Percentiles rank a stretch among this genome's conserved stretches.
These are phyloP conservation scores for Cutaneotrichosporon spelunceum DNA, from an alignment of 1,284 basidiomycete species.

Conservation along the genomic window DNA sequence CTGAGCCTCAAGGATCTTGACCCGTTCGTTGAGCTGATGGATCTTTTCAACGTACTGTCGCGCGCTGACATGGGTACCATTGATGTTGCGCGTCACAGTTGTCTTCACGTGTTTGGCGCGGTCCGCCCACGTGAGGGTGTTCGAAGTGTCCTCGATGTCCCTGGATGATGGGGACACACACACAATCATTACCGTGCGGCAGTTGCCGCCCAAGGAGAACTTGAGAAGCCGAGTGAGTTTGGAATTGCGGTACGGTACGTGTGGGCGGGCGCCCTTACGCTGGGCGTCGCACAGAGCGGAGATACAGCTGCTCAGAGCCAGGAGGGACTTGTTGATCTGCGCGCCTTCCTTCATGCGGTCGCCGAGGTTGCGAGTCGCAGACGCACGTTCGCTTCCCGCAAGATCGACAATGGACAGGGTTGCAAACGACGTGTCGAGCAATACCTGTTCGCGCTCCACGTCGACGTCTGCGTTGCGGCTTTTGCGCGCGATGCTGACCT, in stretches of 20 bases:
- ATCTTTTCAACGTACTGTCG: slow-evolving; percentile 93
- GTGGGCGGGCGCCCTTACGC: slow-evolving; percentile 71
- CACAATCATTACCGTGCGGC: slow-evolving; percentile 97
- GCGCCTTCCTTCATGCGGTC: slow-evolving; percentile 95
- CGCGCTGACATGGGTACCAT: slow-evolving; percentile 88
- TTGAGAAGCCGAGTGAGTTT: slow-evolving; percentile 94
- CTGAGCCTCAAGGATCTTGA: slow-evolving; percentile 67
- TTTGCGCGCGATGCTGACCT: slow-evolving; percentile 83
- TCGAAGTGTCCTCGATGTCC: slow-evolving; percentile 96
- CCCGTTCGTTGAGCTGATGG: slow-evolving; percentile 55
- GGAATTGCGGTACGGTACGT: slow-evolving; percentile 92
- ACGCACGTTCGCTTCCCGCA: slow-evolving; percentile 90
- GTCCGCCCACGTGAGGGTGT: slow-evolving; percentile 92
- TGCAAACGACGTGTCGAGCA: slow-evolving; percentile 68
- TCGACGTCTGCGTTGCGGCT: slow-evolving; percentile 54
- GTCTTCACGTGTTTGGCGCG: slow-evolving; percentile 96
- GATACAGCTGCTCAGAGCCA: slow-evolving; percentile 93
- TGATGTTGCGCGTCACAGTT: slow-evolving; percentile 81
- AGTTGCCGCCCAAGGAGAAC: slow-evolving; percentile 94
- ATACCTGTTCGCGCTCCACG: slow-evolving; percentile 34
- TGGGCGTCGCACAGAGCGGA: slow-evolving; percentile 79
- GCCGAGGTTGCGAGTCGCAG: slow-evolving; percentile 94
- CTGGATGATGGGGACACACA: slow-evolving; percentile 89
- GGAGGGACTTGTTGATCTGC: slow-evolving; percentile 94
- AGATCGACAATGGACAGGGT: slow-evolving; percentile 95